A percentile compares a stretch with the other conserved stretches of the same genome.
These are phyloP conservation scores for Aureobasidium namibiae DNA, from an alignment of 2,329 filamentous ascomycete species.

Conservation along the genomic window DNA sequence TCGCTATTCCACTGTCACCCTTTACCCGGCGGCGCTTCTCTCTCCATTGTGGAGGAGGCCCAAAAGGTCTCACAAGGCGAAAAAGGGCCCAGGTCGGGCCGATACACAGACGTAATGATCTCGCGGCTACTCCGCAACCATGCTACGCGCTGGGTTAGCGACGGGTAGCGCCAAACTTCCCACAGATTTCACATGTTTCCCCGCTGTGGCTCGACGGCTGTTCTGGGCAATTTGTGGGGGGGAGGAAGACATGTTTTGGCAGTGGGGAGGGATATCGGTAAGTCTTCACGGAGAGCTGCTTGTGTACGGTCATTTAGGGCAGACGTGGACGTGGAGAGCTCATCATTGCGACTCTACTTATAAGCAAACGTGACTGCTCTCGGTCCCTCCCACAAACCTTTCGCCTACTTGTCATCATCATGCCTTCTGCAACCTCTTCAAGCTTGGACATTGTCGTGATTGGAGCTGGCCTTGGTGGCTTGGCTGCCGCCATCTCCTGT, in stretches of 20 bases:
- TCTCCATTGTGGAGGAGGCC: background rate
- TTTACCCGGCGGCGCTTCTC: constrained; percentile 7
- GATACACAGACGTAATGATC: constrained; percentile 6
- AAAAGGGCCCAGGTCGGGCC: constrained; percentile 7
- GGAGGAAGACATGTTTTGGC: too few species aligned
- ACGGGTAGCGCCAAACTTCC: constrained; percentile 6
- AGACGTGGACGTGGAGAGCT: background rate
- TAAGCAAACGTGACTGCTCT: background rate
- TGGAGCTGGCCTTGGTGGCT: constrained; percentile 27
- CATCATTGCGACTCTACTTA: background rate
- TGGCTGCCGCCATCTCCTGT: constrained; percentile 26
- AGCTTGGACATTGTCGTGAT: constrained; percentile 25
- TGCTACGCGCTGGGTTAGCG: background rate
- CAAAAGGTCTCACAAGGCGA: background rate
- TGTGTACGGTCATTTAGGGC: background rate
- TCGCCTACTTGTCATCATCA: background rate
- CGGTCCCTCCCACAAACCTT: background rate
- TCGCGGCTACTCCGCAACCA: background rate
- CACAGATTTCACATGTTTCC: background rate
- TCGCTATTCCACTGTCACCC: background rate
- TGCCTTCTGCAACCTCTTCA: constrained; percentile 6
- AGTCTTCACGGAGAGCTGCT: constrained; percentile 1
- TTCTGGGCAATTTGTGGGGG: background rate
- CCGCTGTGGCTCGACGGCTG: background rate
- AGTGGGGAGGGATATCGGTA: background rate